These are phyloP conservation scores for Solanum pinnatisectum DNA, from an alignment of 257 asterid genomes.

Conservation along the genomic window DNA sequence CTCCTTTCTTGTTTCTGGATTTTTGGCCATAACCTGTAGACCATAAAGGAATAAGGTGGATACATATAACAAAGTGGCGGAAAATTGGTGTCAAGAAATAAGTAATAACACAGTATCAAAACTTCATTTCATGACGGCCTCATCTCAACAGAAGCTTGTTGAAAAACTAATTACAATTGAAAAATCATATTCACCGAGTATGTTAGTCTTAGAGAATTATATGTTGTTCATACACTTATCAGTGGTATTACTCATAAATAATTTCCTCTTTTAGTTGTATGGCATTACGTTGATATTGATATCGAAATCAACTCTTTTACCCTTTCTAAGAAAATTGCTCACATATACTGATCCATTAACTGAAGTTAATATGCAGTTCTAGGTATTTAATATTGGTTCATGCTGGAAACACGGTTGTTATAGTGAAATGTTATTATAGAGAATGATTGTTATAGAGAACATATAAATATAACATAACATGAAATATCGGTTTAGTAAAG, in stretches of 20 bases:
- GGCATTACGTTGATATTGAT: not conserved
- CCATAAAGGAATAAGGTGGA: not conserved
- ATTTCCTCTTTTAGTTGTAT: not conserved
- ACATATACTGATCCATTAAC: not conserved
- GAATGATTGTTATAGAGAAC: too few species aligned
- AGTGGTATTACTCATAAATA: not conserved
- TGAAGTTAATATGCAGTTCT: too few species aligned
- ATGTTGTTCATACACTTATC: not conserved
- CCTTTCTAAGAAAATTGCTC: not conserved
- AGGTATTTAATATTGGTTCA: too few species aligned
- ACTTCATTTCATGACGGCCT: not conserved
- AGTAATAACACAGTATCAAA: not conserved
- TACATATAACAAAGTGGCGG: too few species aligned
- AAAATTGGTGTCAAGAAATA: too few species aligned
- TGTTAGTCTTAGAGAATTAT: not conserved
- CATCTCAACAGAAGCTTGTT: not conserved
- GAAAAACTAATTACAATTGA: not conserved
- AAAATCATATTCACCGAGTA: not conserved
- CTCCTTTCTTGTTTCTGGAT: conserved; percentile 1
- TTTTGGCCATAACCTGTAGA: conserved; percentile 1
- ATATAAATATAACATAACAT: too few species aligned
- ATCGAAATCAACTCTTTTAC: not conserved
- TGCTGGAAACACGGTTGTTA: too few species aligned
- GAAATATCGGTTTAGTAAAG: too few species aligned
- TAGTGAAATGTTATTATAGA: too few species aligned